Conservation (phyloP, 495 filamentous ascomycete species). For the Jackrogersella minutella region DNA sequence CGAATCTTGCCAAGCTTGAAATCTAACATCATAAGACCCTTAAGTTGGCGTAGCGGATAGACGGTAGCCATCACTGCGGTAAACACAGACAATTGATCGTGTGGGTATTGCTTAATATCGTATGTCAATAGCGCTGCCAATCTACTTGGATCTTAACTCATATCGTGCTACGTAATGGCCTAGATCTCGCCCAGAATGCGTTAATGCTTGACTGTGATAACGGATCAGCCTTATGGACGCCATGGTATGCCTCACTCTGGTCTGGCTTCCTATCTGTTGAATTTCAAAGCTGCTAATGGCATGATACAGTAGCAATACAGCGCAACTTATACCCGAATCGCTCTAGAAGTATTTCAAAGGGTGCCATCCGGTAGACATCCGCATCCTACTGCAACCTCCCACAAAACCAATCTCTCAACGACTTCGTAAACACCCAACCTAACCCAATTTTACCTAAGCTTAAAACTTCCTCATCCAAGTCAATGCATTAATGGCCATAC, state of each 20-base stretch:
- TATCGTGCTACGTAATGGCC: neutral
- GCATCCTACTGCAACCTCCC: slow-evolving; percentile 19
- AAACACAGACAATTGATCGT: no score
- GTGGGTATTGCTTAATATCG: neutral
- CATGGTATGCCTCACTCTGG: no score
- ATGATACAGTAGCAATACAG: no score
- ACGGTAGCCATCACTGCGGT: no score
- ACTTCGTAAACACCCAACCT: neutral
- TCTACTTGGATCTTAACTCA: neutral
- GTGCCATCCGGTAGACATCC: slow-evolving; percentile 3
- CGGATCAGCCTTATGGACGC: slow-evolving; percentile 24
- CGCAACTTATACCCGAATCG: neutral
- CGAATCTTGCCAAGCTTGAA: neutral
- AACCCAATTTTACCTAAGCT: neutral
- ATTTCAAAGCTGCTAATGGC: no score
- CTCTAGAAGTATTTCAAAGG: slow-evolving; percentile 1
- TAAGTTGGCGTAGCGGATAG: no score
- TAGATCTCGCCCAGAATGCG: neutral
- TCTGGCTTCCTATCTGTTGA: no score
- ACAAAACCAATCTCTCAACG: neutral
- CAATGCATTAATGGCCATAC: no score
- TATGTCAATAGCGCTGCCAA: neutral
- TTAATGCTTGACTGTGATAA: neutral
- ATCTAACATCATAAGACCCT: no score
- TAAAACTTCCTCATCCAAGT: neutral